Conservation (phyloP, 148 eudicot genomes). For the Vaccinium vitisidaea region DNA sequence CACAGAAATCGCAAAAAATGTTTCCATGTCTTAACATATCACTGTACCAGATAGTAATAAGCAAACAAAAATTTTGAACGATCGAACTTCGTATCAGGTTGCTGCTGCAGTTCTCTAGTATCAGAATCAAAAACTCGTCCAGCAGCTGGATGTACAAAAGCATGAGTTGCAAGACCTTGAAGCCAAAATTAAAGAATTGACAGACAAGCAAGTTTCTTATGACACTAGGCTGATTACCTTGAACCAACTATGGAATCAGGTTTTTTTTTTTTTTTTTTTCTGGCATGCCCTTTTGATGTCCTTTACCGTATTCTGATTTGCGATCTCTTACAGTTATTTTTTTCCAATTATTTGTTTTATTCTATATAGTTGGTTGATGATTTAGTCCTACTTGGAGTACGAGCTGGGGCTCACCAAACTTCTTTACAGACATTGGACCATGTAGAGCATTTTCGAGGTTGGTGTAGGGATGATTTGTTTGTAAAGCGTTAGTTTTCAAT, state of each 20-base stretch:
- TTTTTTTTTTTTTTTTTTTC: constrained; percentile 21
- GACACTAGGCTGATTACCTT: constrained; percentile 60
- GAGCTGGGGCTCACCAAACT: constrained; percentile 65
- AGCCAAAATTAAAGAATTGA: constrained; percentile 64
- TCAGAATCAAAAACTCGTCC: constrained; percentile 89
- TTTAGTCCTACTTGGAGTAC: constrained; percentile 65
- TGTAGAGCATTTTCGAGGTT: constrained; percentile 64
- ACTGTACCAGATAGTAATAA: neutral
- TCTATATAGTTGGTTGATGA: constrained; percentile 67
- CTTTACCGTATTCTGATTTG: neutral
- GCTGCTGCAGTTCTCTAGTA: constrained; percentile 87
- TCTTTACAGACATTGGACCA: constrained; percentile 52
- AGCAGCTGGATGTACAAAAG: constrained; percentile 81
- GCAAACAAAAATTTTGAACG: neutral
- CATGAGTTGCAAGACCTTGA: constrained; percentile 83
- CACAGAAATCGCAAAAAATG: neutral
- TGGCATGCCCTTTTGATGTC: constrained; percentile 12
- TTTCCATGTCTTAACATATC: neutral
- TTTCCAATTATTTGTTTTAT: constrained; percentile 12
- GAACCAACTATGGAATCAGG: constrained; percentile 86
- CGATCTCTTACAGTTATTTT: constrained; percentile 2
- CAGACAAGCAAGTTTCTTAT: constrained; percentile 73
- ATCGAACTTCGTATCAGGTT: constrained; percentile 46
- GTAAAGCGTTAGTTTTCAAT: neutral
- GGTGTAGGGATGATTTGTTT: constrained; percentile 10